Percentiles rank a stretch among this genome's conserved stretches.
These are phyloP conservation scores for Aspergillus quadrilineatus DNA, from an alignment of 2,329 filamentous ascomycete genomes.

Conservation along the genomic window DNA sequence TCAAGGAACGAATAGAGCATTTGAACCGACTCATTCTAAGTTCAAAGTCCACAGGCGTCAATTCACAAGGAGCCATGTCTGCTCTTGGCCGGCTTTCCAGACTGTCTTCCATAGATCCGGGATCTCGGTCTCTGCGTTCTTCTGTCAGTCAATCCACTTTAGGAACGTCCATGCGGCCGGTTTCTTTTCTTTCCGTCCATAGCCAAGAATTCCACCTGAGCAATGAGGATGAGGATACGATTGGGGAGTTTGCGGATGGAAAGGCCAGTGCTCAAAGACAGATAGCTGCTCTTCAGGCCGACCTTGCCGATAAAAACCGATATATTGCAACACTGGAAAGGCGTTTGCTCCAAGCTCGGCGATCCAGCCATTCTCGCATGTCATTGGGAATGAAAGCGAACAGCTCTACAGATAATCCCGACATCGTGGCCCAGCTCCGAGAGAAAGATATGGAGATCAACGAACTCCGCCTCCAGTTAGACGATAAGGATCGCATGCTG, in stretches of 20 bases:
- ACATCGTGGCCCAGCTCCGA: constrained; percentile 68
- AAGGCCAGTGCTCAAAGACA: constrained; percentile 79
- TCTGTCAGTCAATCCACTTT: constrained; percentile 66
- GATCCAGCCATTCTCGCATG: constrained; percentile 84
- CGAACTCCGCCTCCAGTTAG: constrained; percentile 81
- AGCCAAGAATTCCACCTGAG: constrained; percentile 40
- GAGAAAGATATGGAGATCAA: constrained; percentile 94
- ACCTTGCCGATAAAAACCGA: constrained; percentile 92
- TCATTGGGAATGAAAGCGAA: constrained; percentile 68
- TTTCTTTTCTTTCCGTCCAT: constrained; percentile 64
- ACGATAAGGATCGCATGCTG: constrained; percentile 95
- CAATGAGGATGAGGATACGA: constrained; percentile 59
- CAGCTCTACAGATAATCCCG: constrained; percentile 75
- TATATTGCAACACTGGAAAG: constrained; percentile 95
- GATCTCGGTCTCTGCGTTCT: constrained; percentile 61
- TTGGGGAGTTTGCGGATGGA: constrained; percentile 83
- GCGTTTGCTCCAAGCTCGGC: constrained; percentile 81
- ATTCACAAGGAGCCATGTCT: constrained; percentile 70
- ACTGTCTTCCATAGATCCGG: constrained; percentile 51
- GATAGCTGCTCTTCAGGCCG: constrained; percentile 87
- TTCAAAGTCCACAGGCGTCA: constrained; percentile 94
- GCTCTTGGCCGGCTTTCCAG: constrained; percentile 64
- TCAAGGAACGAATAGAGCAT: constrained; percentile 97
- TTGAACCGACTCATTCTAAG: constrained; percentile 91
- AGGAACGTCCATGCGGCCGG: constrained; percentile 60